A percentile compares a stretch with the other conserved stretches of the same genome.
Conservation (phyloP, 129 eudicot species). For the Rutidosis leptorrhynchoides region DNA sequence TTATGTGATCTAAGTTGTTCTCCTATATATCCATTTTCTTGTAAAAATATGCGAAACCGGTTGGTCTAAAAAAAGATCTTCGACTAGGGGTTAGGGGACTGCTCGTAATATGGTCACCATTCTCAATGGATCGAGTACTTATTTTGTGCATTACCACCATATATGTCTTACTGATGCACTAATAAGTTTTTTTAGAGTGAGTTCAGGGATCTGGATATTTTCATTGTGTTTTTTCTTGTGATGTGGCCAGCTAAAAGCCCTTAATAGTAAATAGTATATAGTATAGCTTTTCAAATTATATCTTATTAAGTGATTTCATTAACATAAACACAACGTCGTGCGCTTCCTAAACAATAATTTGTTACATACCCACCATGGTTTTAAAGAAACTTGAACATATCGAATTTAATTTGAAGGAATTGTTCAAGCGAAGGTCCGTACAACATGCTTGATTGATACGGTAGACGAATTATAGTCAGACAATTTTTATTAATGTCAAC, state of each 20-base stretch:
- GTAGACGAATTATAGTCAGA: no score
- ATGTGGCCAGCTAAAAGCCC: constrained; percentile 7
- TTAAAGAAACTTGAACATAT: no score
- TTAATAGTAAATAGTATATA: no score
- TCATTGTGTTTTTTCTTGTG: constrained; percentile 1
- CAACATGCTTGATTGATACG: no score
- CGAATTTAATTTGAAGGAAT: no score
- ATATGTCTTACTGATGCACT: background rate
- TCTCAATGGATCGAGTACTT: constrained; percentile 77
- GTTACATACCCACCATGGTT: no score
- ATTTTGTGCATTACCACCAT: background rate
- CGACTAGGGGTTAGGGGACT: constrained; percentile 96
- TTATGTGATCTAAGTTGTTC: constrained; percentile 14
- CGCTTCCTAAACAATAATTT: no score
- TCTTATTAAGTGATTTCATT: constrained; percentile 5
- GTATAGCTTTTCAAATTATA: background rate
- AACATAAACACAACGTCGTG: no score
- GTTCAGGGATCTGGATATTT: constrained; percentile 8
- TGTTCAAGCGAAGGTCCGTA: no score
- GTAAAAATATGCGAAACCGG: constrained; percentile 89
- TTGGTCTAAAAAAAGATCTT: constrained; percentile 87
- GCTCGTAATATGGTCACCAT: constrained; percentile 90
- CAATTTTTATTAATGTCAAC: no score
- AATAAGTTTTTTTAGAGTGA: background rate
- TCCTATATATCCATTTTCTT: constrained; percentile 14